These are phyloP conservation scores for Tetrapisispora nanseiensis DNA, from an alignment of 805 yeast genomes.

Conservation along the genomic window DNA sequence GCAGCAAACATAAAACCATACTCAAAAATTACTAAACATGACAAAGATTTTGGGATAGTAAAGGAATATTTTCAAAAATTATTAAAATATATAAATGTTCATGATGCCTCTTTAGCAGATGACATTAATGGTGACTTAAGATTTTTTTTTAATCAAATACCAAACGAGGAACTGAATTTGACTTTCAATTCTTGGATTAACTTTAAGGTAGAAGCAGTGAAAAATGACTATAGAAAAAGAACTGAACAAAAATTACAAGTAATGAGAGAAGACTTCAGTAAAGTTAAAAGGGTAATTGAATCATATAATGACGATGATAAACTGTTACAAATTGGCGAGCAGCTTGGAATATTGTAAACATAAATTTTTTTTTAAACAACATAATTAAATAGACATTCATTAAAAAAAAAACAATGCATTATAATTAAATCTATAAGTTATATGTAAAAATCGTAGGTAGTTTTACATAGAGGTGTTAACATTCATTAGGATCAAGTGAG, in stretches of 20 bases:
- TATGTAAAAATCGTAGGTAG: background rate
- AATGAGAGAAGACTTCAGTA: constrained; percentile 26
- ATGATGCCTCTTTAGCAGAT: constrained; percentile 29
- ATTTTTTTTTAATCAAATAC: constrained; percentile 56
- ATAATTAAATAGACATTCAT: background rate
- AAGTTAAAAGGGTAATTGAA: constrained; percentile 5
- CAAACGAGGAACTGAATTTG: constrained; percentile 57
- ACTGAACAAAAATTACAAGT: constrained; percentile 40
- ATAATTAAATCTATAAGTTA: background rate
- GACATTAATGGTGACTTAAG: constrained; percentile 61
- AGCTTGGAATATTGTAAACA: background rate
- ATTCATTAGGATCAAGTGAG: background rate
- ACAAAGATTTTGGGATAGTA: constrained; percentile 6
- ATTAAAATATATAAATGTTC: constrained; percentile 18
- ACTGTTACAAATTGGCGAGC: background rate
- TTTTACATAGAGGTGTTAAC: too few species aligned
- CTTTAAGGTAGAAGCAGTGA: constrained; percentile 38
- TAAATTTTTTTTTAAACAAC: background rate
- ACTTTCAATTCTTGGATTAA: constrained; percentile 63
- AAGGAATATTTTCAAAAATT: constrained; percentile 21
- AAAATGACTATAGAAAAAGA: constrained; percentile 39
- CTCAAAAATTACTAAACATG: background rate
- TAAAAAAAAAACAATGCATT: background rate
- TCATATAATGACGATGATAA: constrained; percentile 11
- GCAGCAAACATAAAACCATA: background rate